Base-by-base conservation (phyloP, 108 stramenopile genomes). In the Conticribra guillardii region DNA sequence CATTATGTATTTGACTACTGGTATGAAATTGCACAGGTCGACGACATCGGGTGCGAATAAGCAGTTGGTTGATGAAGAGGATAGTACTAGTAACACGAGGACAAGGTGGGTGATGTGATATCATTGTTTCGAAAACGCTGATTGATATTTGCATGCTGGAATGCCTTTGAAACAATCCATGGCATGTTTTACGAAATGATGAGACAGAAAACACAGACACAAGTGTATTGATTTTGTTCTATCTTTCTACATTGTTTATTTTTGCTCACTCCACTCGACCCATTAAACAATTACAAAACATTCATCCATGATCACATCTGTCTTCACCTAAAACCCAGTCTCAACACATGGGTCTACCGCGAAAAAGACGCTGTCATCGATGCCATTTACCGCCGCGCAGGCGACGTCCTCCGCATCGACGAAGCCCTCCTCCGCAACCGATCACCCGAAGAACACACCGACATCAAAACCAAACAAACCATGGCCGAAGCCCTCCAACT, bases 311-410 rank as follows among this genome's bases (percentile, higher is more conserved):
- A n/a, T n/a, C n/a, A n/a, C n/a, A n/a, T n/a, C n/a, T n/a, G n/a
- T n/a, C n/a, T n/a, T 41, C 37, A 41, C 5, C 37, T 11, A 11
- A 5, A 41, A 41, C 11, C 8, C 37, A 41, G 81, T 52, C 69
- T 67, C 16, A 96, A 96, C 52, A 83, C 91, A 0, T 97, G 97
- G 97, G 81, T 97, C 1, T 59, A 71, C 17, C 79, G 97, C 15
- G 87, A 88, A 54, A 53, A 67, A 29, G 75, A 79, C 48, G 82
- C 81, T 1, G 73, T 96, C 45, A 65, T 95, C 8, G 94, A 97
- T 73, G 81, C 89, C 32, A 84, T 97, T 58, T 96, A 95, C 65
- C 89, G 94, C 1, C 80, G 97, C 0, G 85, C 90, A 3, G 93
- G 93, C 8, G 95, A 96, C 56, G 62, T 96, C 29, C 65, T 95